Evolutionary conservation across 2,329 filamentous ascomycete genomes (phyloP).

Genomic region (Neurospora crassa): DNA sequence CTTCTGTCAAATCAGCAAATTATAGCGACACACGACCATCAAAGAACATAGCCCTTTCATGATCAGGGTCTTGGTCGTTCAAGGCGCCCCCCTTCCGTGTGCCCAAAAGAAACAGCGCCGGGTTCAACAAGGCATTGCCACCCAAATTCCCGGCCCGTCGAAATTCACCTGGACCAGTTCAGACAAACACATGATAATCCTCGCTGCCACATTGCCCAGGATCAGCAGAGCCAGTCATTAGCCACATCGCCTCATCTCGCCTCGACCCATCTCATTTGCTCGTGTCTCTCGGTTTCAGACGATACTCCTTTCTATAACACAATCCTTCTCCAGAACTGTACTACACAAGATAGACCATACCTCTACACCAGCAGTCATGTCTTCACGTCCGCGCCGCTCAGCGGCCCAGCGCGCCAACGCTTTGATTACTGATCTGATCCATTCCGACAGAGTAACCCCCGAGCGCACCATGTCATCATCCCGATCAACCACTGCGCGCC

Average conservation of each 20-base stretch:
- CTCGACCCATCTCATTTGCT: not conserved
- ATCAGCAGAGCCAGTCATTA: not conserved
- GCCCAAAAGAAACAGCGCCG: not conserved
- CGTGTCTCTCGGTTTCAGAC: not conserved
- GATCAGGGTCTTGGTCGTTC: not conserved
- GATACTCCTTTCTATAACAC: not conserved
- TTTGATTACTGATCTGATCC: slow-evolving; percentile 41
- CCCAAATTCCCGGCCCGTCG: not conserved
- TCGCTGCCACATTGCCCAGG: not conserved
- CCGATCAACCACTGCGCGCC: slow-evolving; percentile 39
- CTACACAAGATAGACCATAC: not conserved
- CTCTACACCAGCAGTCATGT: slow-evolving; percentile 25
- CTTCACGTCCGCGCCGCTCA: slow-evolving; percentile 38
- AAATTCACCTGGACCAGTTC: not conserved
- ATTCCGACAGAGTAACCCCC: slow-evolving; percentile 32
- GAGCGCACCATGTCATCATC: slow-evolving; percentile 38
- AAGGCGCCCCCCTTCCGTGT: not conserved
- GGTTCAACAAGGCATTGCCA: not conserved
- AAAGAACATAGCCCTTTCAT: not conserved
- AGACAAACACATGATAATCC: not conserved
- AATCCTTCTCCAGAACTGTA: no score
- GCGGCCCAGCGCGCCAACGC: slow-evolving; percentile 35
- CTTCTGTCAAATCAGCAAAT: not conserved
- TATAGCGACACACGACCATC: not conserved
- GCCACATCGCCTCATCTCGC: not conserved